phyloP scores from a whole-genome alignment of 1,139 yeast species.

The Suhomyces bolitotheri region DNA sequence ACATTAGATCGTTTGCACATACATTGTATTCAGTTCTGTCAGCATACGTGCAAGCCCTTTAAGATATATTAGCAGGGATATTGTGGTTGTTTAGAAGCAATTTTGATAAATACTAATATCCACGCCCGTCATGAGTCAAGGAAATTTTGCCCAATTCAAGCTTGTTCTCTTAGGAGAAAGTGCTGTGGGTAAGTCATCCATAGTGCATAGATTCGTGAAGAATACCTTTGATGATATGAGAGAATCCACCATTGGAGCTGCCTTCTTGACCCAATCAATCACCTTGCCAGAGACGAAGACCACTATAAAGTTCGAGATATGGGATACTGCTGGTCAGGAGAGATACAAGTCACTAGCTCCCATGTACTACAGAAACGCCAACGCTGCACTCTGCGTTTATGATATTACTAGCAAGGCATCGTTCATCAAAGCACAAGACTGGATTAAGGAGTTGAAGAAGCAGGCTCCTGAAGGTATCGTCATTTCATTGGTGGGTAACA shows the following conservation, averaged over 20 bases:
- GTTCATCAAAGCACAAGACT: constrained; percentile 83
- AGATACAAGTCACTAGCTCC: constrained; percentile 49
- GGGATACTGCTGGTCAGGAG: constrained; percentile 59
- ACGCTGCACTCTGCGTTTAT: constrained; percentile 33
- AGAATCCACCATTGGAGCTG: constrained; percentile 97
- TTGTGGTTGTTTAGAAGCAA: too few relatives aligned
- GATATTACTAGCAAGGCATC: constrained; percentile 54
- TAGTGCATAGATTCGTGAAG: constrained; percentile 47
- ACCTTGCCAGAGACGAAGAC: constrained; percentile 17
- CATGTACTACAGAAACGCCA: constrained; percentile 50
- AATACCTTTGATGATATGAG: constrained; percentile 92
- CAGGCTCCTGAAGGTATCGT: constrained; percentile 85
- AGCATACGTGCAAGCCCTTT: too few relatives aligned
- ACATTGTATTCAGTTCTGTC: too few relatives aligned
- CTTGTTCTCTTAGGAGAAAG: constrained; percentile 49
- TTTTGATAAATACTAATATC: background rate
- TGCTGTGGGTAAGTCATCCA: constrained; percentile 51
- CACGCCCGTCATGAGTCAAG: constrained; percentile 7
- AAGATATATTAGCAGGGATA: too few relatives aligned
- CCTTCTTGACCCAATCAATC: constrained; percentile 87
- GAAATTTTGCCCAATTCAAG: constrained; percentile 43
- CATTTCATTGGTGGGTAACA: constrained; percentile 40
- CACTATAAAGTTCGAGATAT: constrained; percentile 43
- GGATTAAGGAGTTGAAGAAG: constrained; percentile 93
- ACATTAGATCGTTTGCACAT: too few relatives aligned